Evolutionary conservation across 1,139 yeast species (phyloP), one percentile per base, ranked within the genome.

Genomic region (Candida sp.): DNA sequence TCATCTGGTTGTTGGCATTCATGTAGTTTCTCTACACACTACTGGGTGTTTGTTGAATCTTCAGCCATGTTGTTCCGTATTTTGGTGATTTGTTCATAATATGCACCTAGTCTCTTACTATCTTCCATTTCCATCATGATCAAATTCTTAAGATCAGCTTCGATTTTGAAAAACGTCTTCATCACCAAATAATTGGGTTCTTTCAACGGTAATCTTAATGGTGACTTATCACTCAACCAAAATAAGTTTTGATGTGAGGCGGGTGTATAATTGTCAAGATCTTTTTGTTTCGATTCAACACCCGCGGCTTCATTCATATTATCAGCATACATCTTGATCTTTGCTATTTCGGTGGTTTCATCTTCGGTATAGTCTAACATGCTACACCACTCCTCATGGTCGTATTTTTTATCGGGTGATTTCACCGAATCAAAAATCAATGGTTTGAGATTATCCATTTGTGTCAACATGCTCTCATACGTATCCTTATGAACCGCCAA

Each of bases 211-310:
- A 76, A 77, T 38, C 85, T 66, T 33, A 86, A 61, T 0, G 95
- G 95, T 1, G 90, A 82, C 3, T 61, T 57, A 3, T 81, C 81
- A 5, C 84, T 70, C 3, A 84, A 53, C 90, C 90, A 84, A 40
- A 58, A 65, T 22, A 30, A 39, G 5, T 43, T 9, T 12, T 34
- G 8, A n/a, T 32, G 33, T 9, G 7, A 29, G 4, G 19, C 22
- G 33, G 25, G 33, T 27, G 9, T 38, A 35, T 11, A 8, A 15
- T 15, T 6, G 21, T 27, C 30, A 2, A 9, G 23, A 3, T 21
- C 8, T 21, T 9, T 42, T 25, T 23, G 9, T 11, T 9, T 21
- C 33, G 5, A 22, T 29, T 23, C 22, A 38, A 45, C 56, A 19
- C 49, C 48, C 40, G 37, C 45, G 22, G 29, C 33, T 2, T 11